Evolutionary conservation across 305 asterid species (phyloP).

Genomic region (Fraxinus floribunda): DNA sequence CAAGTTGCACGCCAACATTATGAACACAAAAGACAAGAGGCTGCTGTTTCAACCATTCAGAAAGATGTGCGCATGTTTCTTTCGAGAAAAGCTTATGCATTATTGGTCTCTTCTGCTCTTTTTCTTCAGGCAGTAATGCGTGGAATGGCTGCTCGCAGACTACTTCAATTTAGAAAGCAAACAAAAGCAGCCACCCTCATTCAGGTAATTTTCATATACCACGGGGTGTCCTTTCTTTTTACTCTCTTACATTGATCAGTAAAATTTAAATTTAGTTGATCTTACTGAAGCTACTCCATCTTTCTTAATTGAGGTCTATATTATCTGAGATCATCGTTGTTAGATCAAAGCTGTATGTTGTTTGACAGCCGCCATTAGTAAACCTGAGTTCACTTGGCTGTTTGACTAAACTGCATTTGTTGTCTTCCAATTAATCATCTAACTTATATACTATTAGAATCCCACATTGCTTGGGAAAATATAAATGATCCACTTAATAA

Average conservation of each 20-base stretch:
- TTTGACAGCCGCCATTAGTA: neutral
- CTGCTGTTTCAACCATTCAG: slow-evolving; percentile 73
- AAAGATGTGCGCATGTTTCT: slow-evolving; percentile 56
- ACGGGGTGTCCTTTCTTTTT: slow-evolving; percentile 11
- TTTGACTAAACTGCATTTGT: neutral
- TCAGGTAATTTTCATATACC: slow-evolving; percentile 50
- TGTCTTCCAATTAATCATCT: neutral
- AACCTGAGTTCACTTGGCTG: neutral
- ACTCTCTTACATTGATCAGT: neutral
- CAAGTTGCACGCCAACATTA: slow-evolving; percentile 52
- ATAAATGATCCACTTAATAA: too few relatives aligned
- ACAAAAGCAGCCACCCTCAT: slow-evolving; percentile 50
- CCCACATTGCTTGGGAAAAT: too few relatives aligned
- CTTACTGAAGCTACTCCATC: slow-evolving; percentile 8
- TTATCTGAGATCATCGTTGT: neutral
- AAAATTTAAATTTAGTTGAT: neutral
- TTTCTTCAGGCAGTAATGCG: slow-evolving; percentile 64
- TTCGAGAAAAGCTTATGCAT: slow-evolving; percentile 43
- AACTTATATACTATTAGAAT: neutral
- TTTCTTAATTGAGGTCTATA: neutral
- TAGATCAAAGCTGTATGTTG: neutral
- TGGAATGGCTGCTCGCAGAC: slow-evolving; percentile 60
- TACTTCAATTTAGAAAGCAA: slow-evolving; percentile 43
- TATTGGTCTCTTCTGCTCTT: slow-evolving; percentile 50
- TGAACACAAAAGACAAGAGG: slow-evolving; percentile 51